Percentiles rank a stretch among this genome's conserved stretches.
Conservation (phyloP, 495 filamentous ascomycete species). For the Podospora appendiculata region DNA sequence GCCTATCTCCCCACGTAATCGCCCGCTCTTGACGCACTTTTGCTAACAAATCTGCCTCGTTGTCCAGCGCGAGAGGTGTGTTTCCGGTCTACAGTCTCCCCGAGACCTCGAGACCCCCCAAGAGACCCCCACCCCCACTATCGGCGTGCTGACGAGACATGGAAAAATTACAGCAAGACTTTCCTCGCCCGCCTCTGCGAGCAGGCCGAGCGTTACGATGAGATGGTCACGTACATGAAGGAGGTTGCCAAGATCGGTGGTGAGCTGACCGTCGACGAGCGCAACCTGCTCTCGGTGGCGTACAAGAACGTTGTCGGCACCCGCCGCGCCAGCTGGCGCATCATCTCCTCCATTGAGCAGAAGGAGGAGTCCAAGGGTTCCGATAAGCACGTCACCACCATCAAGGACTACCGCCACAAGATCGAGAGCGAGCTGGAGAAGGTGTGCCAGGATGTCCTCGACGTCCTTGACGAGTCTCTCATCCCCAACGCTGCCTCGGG, state of each 20-base stretch:
- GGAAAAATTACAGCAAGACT: constrained; percentile 73
- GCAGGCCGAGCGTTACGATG: constrained; percentile 99
- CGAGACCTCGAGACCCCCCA: neutral
- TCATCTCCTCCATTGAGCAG: constrained; percentile 99
- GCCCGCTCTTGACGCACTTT: neutral
- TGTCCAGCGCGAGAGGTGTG: constrained; percentile 76
- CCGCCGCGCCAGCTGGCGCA: constrained; percentile 98
- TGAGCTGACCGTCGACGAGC: constrained; percentile 95
- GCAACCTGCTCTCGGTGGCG: constrained; percentile 93
- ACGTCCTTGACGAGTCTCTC: constrained; percentile 91
- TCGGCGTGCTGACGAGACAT: constrained; percentile 17
- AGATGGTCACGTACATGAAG: constrained; percentile 99
- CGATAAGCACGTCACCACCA: constrained; percentile 80
- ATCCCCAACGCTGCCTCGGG: constrained; percentile 94
- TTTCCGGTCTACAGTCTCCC: constrained; percentile 4
- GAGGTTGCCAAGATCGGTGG: constrained; percentile 99
- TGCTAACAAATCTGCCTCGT: constrained; percentile 34
- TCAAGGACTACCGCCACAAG: constrained; percentile 99
- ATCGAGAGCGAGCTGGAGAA: constrained; percentile 97
- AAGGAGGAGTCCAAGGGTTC: constrained; percentile 99
- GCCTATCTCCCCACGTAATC: too few species aligned
- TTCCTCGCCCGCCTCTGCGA: constrained; percentile 99
- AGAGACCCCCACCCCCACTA: neutral
- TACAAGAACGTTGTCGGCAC: constrained; percentile 99
- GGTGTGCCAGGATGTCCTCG: constrained; percentile 98